Percentiles rank a stretch among this genome's conserved stretches.
Conservation (phyloP, 352 stramenopile genomes). For the Aphanomyces euteiches region DNA sequence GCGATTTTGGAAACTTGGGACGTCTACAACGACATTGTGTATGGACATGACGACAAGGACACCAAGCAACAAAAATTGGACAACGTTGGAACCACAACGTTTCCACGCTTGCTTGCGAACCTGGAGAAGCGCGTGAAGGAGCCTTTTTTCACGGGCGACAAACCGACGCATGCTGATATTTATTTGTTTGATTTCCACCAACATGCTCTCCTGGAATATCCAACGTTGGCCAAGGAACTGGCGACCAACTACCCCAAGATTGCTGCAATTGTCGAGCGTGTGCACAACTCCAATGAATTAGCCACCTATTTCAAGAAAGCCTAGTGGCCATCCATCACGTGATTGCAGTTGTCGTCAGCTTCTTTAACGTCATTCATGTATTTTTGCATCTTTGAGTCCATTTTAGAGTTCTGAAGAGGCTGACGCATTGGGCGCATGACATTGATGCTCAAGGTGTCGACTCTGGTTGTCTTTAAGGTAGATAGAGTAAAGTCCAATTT, state of each 20-base stretch:
- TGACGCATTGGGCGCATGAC: too few relatives aligned
- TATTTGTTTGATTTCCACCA: conserved; percentile 40
- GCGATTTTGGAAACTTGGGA: conserved; percentile 14
- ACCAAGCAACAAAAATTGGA: neutral
- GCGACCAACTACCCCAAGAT: neutral
- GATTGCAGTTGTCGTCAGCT: too few relatives aligned
- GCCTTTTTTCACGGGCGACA: conserved; percentile 52
- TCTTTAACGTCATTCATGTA: too few relatives aligned
- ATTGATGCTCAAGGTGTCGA: too few relatives aligned
- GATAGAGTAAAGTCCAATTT: too few relatives aligned
- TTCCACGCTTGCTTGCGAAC: conserved; percentile 39
- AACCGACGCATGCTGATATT: conserved; percentile 41
- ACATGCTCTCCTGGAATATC: neutral
- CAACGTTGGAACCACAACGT: neutral
- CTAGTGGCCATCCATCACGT: too few relatives aligned
- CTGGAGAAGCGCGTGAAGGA: conserved; percentile 48
- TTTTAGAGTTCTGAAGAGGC: too few relatives aligned
- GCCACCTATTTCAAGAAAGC: neutral
- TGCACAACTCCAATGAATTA: neutral
- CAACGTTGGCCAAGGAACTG: neutral
- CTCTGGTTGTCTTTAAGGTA: too few relatives aligned
- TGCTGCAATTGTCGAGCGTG: neutral
- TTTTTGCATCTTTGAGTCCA: too few relatives aligned
- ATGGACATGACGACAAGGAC: neutral
- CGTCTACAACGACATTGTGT: neutral